Evolutionary conservation across 1,139 yeast genomes (phyloP).

Genomic region (Suhomyces choctaworum): DNA sequence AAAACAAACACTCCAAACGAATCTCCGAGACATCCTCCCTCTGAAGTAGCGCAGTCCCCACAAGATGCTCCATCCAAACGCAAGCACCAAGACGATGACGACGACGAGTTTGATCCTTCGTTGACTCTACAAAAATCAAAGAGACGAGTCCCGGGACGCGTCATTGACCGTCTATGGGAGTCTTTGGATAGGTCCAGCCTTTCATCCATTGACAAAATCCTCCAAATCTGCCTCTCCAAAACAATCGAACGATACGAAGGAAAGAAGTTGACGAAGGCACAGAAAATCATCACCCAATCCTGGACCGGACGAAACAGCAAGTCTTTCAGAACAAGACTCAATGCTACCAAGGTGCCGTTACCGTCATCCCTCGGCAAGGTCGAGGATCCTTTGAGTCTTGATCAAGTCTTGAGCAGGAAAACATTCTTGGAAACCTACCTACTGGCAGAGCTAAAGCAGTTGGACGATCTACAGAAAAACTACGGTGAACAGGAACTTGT

Average conservation of each 20-base stretch:
- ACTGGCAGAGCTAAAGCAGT: conserved; percentile 44
- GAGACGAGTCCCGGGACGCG: conserved; percentile 29
- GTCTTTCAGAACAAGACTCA: conserved; percentile 36
- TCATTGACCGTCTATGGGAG: conserved; percentile 40
- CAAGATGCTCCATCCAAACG: neutral
- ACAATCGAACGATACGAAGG: conserved; percentile 31
- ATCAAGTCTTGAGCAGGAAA: conserved; percentile 32
- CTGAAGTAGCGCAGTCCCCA: neutral
- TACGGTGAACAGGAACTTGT: conserved; percentile 24
- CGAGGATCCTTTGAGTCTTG: conserved; percentile 33
- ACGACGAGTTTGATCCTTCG: conserved; percentile 3
- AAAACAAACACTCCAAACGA: no score
- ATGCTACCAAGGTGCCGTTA: conserved; percentile 38
- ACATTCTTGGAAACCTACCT: conserved; percentile 39
- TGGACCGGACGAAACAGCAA: conserved; percentile 33
- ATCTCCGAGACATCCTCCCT: neutral
- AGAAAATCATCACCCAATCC: conserved; percentile 26
- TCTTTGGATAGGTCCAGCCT: conserved; percentile 25
- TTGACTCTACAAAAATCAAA: conserved; percentile 17
- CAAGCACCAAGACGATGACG: conserved; percentile 6
- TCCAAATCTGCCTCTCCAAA: conserved; percentile 32
- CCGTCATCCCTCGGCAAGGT: conserved; percentile 25
- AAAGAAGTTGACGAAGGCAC: conserved; percentile 28
- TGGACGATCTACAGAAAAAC: conserved; percentile 34
- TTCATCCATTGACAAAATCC: conserved; percentile 29